phyloP scores from a whole-genome alignment of 352 stramenopile genomes.

The Phytophthora megakarya region DNA sequence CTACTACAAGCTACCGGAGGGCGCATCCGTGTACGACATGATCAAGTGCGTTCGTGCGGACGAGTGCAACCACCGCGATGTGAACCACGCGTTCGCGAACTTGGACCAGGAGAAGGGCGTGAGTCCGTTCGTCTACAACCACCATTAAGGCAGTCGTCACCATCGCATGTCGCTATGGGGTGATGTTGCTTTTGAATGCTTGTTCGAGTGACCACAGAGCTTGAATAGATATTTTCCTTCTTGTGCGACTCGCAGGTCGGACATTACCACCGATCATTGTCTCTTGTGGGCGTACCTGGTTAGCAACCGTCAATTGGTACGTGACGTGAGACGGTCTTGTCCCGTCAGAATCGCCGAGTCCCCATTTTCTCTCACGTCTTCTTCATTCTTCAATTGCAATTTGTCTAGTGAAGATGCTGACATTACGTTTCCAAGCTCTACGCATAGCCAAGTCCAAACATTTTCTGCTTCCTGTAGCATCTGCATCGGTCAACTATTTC shows the following conservation, averaged over 20 bases:
- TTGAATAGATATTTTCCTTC: background rate
- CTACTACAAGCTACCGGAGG: conserved; percentile 89
- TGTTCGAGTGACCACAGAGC: background rate
- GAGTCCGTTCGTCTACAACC: conserved; percentile 43
- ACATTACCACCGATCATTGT: background rate
- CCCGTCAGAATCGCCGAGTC: background rate
- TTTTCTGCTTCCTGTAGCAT: background rate
- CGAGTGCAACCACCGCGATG: conserved; percentile 86
- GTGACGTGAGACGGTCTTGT: background rate
- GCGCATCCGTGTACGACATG: conserved; percentile 66
- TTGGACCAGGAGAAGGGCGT: conserved; percentile 61
- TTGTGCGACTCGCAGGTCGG: background rate
- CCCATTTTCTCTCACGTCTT: background rate
- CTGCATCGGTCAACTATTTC: background rate
- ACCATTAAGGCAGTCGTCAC: conserved; percentile 30
- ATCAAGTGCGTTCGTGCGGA: conserved; percentile 85
- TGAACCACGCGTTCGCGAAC: conserved; percentile 83
- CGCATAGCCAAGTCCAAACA: background rate
- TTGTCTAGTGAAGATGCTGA: background rate
- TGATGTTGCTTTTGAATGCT: too few relatives aligned
- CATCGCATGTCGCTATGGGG: too few relatives aligned
- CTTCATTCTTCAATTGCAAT: conserved; percentile 9
- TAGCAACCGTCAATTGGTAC: background rate
- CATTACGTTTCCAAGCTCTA: background rate
- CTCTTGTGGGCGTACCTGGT: too few relatives aligned